Base-by-base conservation (phyloP, 2,329 filamentous ascomycete genomes). In the Talaromyces sp. region DNA sequence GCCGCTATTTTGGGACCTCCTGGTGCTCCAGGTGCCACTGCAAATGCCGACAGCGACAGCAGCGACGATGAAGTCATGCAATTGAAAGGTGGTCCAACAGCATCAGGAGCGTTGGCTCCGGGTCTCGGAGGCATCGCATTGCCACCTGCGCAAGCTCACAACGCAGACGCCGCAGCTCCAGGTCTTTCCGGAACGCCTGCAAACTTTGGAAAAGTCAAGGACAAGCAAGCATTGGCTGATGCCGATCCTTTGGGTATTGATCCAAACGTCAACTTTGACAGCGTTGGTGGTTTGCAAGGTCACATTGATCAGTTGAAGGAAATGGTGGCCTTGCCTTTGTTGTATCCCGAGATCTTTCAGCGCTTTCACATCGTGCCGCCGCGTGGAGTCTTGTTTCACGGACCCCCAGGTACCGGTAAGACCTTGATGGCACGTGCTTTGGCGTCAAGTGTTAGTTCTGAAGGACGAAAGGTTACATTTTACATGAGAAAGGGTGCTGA, bases 401-500 rank as follows among this genome's bases (percentile, higher is more conserved):
- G 95, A 39, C 95, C 95, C 62, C 95, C 96, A 5, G 95, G 95
- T 76, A 99, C 95, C 16, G 95, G 95, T 85, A 99, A 97, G 82
- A 99, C 95, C 13, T 83, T 99, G n/a, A 86, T 99, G 67, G 95
- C 96, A 61, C 88, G 95, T 72, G 95, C 95, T 49, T 83, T 99
- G 56, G 93, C 96, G 59, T 96, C 95, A 64, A 96, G 91, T 67
- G 90, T 97, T 66, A 93, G 92, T 68, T 88, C 90, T 13, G 90
- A 94, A 59, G 94, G 94, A 24, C 89, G 90, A 70, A 98, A 98
- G 76, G 95, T 99, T 68, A 98, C 93, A 0, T 99, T 99, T 72
- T 99, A 98, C 79, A 99, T 99, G 95, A 90, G 95, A 67, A 99
- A 99, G 79, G 96, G 95, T 75, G 96, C 95, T 27, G 95, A 99